Evolutionary conservation across 2,329 filamentous ascomycete species (phyloP), one percentile per base, ranked within the genome.

Genomic region (Colletotrichum paranaense): DNA sequence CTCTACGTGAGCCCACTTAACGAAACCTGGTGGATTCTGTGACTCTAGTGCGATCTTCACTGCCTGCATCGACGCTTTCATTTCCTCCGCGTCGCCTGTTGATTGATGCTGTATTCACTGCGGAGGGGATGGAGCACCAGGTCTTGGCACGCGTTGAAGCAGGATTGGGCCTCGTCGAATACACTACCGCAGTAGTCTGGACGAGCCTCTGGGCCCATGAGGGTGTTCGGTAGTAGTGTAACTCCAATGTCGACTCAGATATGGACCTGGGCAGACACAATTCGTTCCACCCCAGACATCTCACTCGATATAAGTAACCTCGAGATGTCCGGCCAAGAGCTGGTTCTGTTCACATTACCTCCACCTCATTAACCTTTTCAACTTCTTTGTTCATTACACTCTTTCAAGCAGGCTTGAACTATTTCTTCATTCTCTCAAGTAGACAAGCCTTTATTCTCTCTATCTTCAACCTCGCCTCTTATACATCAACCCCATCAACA

Each of bases 1-100:
- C 19, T 49, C 14, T 19, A 42, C 16, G 14, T 52, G 46, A 73
- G 56, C 46, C 70, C 70, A 60, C 67, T 49, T 52, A n/a, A 14
- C n/a, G 53, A 69, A 38, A 64, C 67, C 35, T 28, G 70, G 56
- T 73, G 70, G 66, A 9, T 56, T 49, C 7, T 59, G 57, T 49
- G 70, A 60, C 70, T 62, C 56, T 49, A 60, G 70, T 73, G 67
- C 70, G 60, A 70, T 73, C 70, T 70, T 73, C 70, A 35, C 49
- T 28, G 46, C 67, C 70, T 73, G 70, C 67, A 73, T 73, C 70
- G 67, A 65, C 70, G 32, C 26, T 65, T 57, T 73, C 67, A 73
- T 73, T 70, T 73, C 70, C 70, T 70, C 70, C 67, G 70, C 70
- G 70, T 73, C 67, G 70, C 70, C 46, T 73, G 12, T 73, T 73